Evolutionary conservation across 345 rosid species (phyloP).

Genomic region (Syzygium grande): DNA sequence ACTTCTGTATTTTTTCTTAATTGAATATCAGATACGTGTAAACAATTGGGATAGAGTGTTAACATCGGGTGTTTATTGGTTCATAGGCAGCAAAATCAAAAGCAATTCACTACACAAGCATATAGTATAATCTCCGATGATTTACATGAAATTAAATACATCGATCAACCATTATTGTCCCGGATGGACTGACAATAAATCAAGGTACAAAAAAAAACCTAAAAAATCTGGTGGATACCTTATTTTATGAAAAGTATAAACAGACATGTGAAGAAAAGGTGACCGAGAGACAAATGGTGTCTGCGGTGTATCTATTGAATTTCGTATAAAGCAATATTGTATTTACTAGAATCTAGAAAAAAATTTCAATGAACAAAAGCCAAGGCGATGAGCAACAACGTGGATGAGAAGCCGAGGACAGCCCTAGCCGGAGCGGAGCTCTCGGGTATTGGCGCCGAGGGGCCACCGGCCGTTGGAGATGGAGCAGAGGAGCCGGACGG

Average conservation of each 20-base stretch:
- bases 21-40: not conserved
- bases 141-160: not conserved
- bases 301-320: not conserved
- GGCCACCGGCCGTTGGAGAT: constrained; percentile 11
- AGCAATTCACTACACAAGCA: not conserved
- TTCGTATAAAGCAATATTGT: not conserved
- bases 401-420: constrained; percentile 12
- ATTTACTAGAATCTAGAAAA: not conserved
- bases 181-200: not conserved
- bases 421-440: constrained; percentile 27
- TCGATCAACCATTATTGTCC: not conserved
- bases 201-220: not conserved
- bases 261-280: not conserved
- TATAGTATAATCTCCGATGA: not conserved
- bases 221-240: not conserved
- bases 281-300: not conserved
- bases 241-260: not conserved
- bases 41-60: not conserved
- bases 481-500: constrained; percentile 20
- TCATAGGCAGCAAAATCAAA: not conserved
- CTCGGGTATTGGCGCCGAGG: constrained; percentile 10
- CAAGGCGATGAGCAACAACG: not conserved
- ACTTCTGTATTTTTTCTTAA: not conserved
- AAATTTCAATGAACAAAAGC: constrained; percentile 1
- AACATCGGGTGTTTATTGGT: not conserved